A percentile compares a stretch with the other conserved stretches of the same genome.
phyloP scores from a whole-genome alignment of 2,329 filamentous ascomycete species.

The Dactylellina drechsleri region DNA sequence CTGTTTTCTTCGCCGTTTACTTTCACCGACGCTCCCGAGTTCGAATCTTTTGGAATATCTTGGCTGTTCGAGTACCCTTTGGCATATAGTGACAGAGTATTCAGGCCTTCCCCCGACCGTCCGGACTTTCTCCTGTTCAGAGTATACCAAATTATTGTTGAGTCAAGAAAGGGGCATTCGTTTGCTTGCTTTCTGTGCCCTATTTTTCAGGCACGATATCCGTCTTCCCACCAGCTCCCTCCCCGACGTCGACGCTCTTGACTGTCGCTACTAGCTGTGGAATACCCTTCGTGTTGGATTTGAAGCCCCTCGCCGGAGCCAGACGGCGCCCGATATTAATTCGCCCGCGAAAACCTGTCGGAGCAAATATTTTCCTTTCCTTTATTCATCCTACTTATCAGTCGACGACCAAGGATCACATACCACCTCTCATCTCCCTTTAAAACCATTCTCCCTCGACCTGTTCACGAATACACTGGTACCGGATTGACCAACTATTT shows the following conservation, averaged over 20 bases:
- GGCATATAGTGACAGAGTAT: neutral
- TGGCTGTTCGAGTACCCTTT: no score
- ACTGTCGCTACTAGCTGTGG: neutral
- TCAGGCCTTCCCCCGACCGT: neutral
- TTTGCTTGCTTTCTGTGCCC: conserved; percentile 21
- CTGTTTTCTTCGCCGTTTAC: conserved; percentile 17
- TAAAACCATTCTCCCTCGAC: neutral
- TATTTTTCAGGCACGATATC: no score
- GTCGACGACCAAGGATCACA: neutral
- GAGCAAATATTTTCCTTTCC: conserved; percentile 12
- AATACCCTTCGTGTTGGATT: neutral
- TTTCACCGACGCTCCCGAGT: neutral
- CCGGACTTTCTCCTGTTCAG: no score
- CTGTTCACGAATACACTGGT: neutral
- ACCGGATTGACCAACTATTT: conserved; percentile 2
- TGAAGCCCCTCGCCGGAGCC: conserved; percentile 5
- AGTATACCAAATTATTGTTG: neutral
- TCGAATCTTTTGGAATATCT: conserved; percentile 10
- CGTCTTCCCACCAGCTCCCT: neutral
- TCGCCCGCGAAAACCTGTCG: conserved; percentile 10
- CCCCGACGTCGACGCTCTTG: conserved; percentile 9
- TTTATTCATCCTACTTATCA: conserved; percentile 2
- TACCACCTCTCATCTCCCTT: conserved; percentile 1
- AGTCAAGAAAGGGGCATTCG: conserved; percentile 43
- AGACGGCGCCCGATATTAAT: neutral